Evolutionary conservation across 805 yeast genomes (phyloP), one percentile per base, ranked within the genome.

Genomic region (Sugiyamaella lignohabitans): DNA sequence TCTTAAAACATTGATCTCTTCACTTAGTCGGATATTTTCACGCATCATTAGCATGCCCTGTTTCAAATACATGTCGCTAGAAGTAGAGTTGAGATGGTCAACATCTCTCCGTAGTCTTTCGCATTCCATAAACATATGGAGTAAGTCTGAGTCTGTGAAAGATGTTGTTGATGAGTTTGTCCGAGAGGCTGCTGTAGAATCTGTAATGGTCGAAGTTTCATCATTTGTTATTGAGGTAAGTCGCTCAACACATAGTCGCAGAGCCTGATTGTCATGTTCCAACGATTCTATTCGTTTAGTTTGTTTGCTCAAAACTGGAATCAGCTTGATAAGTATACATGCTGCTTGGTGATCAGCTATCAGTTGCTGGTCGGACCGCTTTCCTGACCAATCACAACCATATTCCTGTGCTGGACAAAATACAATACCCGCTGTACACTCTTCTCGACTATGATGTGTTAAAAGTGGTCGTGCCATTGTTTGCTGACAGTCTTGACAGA

Each of bases 21-120:
- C 68, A 24, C 56, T 51, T 18, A 57, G 52, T 14, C 65, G 59
- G 27, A 58, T 50, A 41, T 56, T 61, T 43, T 67, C 71, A 19
- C 64, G 60, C 53, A 59, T 60, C 19, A 64, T 55, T 52, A 60
- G 49, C 48, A 63, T 55, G 40, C 57, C 47, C 37, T 63, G 62
- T 46, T 64, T 58, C 37, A 63, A 52, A 39, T 64, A 67, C 37
- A 60, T 50, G 38, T 66, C 68, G 14, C 59, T 55, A 16, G 60
- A 43, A 6, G 59, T 53, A n/a, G 56, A 53, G 20, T 57, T 50
- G 17, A 61, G 48, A n/a, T 59, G 54, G 32, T 62, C 63, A 18
- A 65, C 55, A 42, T 66, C 70, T 16, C 53, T 50, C 24, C 69
- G 52, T 35, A 67, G 51, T 37, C 65, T 57, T 21, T 66, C 69